These are phyloP conservation scores for Medicago truncatula DNA, from an alignment of 306 rosid species.

Conservation along the genomic window MtrunA17r5.0-ANR NC_053046.1:29931001-29931500, in stretches of 20 bases:
- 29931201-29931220: conserved; percentile 56
- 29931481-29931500: conserved; percentile 15
- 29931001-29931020: conserved; percentile 34
- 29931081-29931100: conserved; percentile 65
- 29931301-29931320: background rate
- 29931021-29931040: conserved; percentile 32
- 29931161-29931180: conserved; percentile 57
- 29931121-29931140: conserved; percentile 19
- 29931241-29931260: conserved; percentile 74
- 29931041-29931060: conserved; percentile 24
- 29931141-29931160: conserved; percentile 73
- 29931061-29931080: conserved; percentile 61
- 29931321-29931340: background rate
- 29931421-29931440: too few relatives aligned
- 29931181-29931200: conserved; percentile 58
- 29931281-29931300: background rate
- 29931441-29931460: too few relatives aligned
- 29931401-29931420: background rate
- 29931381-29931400: conserved; percentile 2
- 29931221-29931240: conserved; percentile 69
- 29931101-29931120: conserved; percentile 63
- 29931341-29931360: background rate
- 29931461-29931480: background rate
- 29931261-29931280: conserved; percentile 37
- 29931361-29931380: conserved; percentile 17